Conservation (phyloP, 164 flowering plant genomes). For the Amborella trichopoda region DNA sequence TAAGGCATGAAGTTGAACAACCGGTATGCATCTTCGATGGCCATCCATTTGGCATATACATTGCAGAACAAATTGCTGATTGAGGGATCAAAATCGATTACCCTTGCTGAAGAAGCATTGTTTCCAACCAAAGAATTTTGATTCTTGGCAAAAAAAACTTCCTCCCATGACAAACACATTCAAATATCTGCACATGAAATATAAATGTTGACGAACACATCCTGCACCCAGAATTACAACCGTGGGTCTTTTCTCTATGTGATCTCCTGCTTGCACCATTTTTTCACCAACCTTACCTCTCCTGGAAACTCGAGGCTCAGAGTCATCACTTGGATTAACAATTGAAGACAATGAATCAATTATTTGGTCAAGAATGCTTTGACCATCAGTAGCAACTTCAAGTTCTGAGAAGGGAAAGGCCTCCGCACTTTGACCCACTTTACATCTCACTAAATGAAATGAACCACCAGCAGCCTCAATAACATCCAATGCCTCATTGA, state of each 20-base stretch:
- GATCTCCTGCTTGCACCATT: constrained; percentile 10
- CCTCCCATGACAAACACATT: no score
- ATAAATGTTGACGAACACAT: constrained; percentile 87
- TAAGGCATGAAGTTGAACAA: no score
- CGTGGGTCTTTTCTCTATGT: constrained; percentile 19
- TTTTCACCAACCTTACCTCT: constrained; percentile 46
- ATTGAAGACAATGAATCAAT: constrained; percentile 69
- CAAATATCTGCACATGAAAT: no score
- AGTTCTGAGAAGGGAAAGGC: constrained; percentile 79
- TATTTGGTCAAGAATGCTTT: constrained; percentile 55
- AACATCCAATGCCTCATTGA: constrained; percentile 91
- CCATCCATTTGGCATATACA: no score
- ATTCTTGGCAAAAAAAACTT: no score
- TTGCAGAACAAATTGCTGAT: no score
- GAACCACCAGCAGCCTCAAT: constrained; percentile 99
- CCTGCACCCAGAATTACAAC: constrained; percentile 95
- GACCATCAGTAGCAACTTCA: constrained; percentile 85
- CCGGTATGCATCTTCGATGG: no score
- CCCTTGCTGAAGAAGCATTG: no score
- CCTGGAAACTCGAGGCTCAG: constrained; percentile 27
- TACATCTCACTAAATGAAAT: constrained; percentile 77
- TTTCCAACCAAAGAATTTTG: no score
- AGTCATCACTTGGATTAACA: constrained; percentile 40
- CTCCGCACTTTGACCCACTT: constrained; percentile 75
- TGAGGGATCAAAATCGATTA: no score